Conservation (phyloP, 805 yeast species). For the Candida yuanshanica region DNA sequence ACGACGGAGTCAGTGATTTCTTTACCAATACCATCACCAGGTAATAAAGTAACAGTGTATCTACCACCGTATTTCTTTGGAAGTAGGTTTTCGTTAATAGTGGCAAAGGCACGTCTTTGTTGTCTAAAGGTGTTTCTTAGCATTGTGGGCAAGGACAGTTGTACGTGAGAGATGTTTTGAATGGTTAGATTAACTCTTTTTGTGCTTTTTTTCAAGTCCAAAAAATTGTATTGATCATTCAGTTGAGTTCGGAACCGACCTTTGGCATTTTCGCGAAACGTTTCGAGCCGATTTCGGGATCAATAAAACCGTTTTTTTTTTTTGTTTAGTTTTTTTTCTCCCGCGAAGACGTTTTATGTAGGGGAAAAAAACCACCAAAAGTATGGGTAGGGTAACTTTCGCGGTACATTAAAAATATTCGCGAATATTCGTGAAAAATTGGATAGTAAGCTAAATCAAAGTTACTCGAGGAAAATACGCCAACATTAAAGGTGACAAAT, state of each 20-base stretch:
- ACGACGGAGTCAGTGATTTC: slow-evolving; percentile 93
- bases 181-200: slow-evolving; percentile 1
- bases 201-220: neutral
- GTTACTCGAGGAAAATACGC: no score
- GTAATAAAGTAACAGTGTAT: slow-evolving; percentile 89
- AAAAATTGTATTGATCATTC: neutral
- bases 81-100: slow-evolving; percentile 54
- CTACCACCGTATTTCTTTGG: slow-evolving; percentile 94
- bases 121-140: slow-evolving; percentile 22
- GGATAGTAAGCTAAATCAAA: no score
- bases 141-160: slow-evolving; percentile 19
- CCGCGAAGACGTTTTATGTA: neutral
- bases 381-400: no score
- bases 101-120: slow-evolving; percentile 40
- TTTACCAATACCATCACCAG: slow-evolving; percentile 98
- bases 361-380: no score
- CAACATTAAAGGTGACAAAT: neutral
- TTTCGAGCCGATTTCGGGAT: neutral
- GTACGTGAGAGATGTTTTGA: no score
- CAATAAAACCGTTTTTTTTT: neutral
- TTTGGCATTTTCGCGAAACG: neutral
- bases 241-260: neutral
- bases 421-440: no score
- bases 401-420: no score
- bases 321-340: no score